Conservation (phyloP, 2,329 filamentous ascomycete genomes). For the Exophiala sideris region DNA sequence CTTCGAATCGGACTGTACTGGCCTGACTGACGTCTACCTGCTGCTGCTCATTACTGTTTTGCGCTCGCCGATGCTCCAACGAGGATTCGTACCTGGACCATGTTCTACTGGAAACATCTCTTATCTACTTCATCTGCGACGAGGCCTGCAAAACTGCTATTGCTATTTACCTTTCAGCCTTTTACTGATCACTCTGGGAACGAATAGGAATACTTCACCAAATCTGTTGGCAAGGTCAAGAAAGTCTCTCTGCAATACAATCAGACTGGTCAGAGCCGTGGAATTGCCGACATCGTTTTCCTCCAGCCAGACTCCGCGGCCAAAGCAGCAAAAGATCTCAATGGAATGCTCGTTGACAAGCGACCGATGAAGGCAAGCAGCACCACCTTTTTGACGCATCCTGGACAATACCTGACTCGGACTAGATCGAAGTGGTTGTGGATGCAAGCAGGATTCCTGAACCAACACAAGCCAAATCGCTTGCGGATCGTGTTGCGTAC, state of each 20-base stretch:
- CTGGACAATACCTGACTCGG: conserved; percentile 16
- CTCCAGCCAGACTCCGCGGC: conserved; percentile 73
- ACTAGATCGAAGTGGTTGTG: conserved; percentile 84
- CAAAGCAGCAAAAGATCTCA: conserved; percentile 78
- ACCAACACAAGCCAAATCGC: conserved; percentile 65
- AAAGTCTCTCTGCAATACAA: conserved; percentile 89
- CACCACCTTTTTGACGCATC: conserved; percentile 2
- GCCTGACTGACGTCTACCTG: conserved; percentile 1
- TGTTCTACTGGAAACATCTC: conserved; percentile 19
- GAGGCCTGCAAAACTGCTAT: conserved; percentile 19
- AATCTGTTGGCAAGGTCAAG: conserved; percentile 86
- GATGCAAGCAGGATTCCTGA: conserved; percentile 69
- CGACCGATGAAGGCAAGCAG: conserved; percentile 77
- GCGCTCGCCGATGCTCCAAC: conserved; percentile 22
- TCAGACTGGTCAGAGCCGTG: conserved; percentile 84
- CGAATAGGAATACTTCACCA: conserved; percentile 91
- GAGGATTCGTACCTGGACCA: conserved; percentile 20
- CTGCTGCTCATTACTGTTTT: conserved; percentile 15
- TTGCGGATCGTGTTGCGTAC: conserved; percentile 81
- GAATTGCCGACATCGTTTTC: conserved; percentile 88
- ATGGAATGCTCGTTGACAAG: conserved; percentile 86
- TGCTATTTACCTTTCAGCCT: conserved; percentile 20
- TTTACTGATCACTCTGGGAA: conserved; percentile 49
- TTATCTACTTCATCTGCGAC: conserved; percentile 14
- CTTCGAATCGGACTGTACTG: not conserved